Evolutionary conservation across 179 eudicot genomes (phyloP), one percentile per base, ranked within the genome.

Genomic region (Nepenthes alata): DNA sequence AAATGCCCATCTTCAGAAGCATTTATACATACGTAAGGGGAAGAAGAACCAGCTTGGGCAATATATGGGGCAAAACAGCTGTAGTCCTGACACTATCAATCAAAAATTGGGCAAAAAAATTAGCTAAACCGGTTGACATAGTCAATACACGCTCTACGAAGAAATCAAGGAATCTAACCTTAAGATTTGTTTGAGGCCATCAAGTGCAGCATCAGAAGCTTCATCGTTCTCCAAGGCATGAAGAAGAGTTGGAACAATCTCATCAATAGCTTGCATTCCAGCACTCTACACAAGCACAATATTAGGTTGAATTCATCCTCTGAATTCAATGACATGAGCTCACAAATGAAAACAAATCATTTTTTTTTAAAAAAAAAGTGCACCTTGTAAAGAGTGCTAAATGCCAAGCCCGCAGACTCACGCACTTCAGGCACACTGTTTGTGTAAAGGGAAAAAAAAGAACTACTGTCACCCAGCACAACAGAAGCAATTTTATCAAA

Each of bases 241-340:
- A 60, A 93, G 75, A 71, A 93, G 90, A 35, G 97, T 93, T n/a
- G 98, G 98, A 67, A 93, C 95, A 73, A 93, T 89, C 76, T 93
- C 98, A 78, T 93, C 98, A 71, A 93, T 87, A 62, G 98, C 98
- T 86, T 89, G 98, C 87, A 89, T 49, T 61, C 98, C 98, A 80
- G 98, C 98, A 79, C 85, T 93, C 98, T 93, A 72, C 65, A 70
- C 53, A 45, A 67, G 52, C 47, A 35, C 36, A 67, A 4, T 13
- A 16, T 52, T 53, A 67, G 10, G 69, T 61, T 14, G 54, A 49
- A 11, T 39, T 39, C 47, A 35, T 37, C 11, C 58, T 11, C 25
- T 57, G 0, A 13, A 59, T 5, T 14, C 10, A 3, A 6, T 11
- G 14, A 38, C n/a, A 7, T 38, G 8, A 11, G 41, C 57, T 5